These are phyloP conservation scores for Verticillium tricorpus DNA, from an alignment of 2,329 filamentous ascomycete species.

Conservation along the genomic window DNA sequence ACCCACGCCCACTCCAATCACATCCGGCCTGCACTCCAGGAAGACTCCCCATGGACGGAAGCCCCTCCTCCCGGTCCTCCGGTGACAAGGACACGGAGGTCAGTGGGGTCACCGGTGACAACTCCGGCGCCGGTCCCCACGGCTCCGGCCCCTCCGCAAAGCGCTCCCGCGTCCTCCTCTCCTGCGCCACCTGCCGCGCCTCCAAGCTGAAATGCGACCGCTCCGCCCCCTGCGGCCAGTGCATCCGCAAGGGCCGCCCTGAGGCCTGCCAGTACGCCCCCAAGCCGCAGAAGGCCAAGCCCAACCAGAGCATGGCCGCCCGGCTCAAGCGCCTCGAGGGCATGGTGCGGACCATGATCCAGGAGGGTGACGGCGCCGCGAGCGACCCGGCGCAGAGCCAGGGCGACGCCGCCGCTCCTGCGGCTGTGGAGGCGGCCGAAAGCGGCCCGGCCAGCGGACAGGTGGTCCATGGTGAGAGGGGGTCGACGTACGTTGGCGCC, in stretches of 20 bases:
- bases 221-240: constrained; percentile 46
- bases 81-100: not conserved
- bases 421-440: constrained; percentile 1
- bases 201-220: constrained; percentile 57
- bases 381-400: not conserved
- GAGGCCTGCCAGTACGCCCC: constrained; percentile 46
- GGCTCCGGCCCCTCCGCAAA: constrained; percentile 22
- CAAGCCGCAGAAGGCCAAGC: constrained; percentile 33
- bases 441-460: constrained; percentile 27
- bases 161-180: constrained; percentile 45
- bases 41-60: not conserved
- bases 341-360: constrained; percentile 54
- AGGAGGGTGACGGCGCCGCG: constrained; percentile 23
- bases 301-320: constrained; percentile 47
- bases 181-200: constrained; percentile 45
- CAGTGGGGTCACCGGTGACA: not conserved
- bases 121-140: not conserved
- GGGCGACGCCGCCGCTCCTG: not conserved
- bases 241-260: constrained; percentile 41
- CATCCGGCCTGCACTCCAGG: not conserved
- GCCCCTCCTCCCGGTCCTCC: not conserved
- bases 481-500: constrained; percentile 51
- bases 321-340: constrained; percentile 51
- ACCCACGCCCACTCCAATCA: not conserved
- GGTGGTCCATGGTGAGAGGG: constrained; percentile 37